phyloP scores from a whole-genome alignment of 345 rosid species.

The Lepidium didymum region DNA sequence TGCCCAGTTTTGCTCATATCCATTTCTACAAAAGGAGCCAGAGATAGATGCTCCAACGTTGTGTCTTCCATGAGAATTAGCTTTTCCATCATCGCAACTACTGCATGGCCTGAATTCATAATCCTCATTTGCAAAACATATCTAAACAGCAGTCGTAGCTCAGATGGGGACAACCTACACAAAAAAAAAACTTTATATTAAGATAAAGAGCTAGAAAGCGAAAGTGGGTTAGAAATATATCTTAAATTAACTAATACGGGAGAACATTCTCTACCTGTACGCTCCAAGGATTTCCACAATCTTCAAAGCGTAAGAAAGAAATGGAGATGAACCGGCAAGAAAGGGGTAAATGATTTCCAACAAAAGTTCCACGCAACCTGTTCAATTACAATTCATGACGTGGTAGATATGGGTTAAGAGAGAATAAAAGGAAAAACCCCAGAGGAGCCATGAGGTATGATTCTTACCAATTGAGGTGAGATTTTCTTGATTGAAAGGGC shows the following conservation, averaged over 20 bases:
- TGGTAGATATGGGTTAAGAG: constrained; percentile 16
- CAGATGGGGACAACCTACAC: constrained; percentile 90
- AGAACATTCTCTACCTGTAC: constrained; percentile 51
- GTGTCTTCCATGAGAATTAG: constrained; percentile 84
- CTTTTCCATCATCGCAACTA: constrained; percentile 94
- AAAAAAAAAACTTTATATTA: constrained; percentile 23
- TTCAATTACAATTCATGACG: constrained; percentile 9
- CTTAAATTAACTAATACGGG: not conserved
- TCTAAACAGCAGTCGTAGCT: constrained; percentile 77
- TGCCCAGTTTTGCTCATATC: constrained; percentile 94
- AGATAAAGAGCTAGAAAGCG: constrained; percentile 12
- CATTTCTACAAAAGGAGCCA: constrained; percentile 96
- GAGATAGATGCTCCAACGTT: constrained; percentile 67
- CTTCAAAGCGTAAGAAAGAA: constrained; percentile 80
- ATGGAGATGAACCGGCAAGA: constrained; percentile 74
- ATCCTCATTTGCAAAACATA: constrained; percentile 79
- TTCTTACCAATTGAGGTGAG: constrained; percentile 90
- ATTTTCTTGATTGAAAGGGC: constrained; percentile 90
- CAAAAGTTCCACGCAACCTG: constrained; percentile 93
- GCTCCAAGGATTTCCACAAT: constrained; percentile 97
- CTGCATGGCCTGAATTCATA: constrained; percentile 63
- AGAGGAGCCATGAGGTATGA: constrained; percentile 1
- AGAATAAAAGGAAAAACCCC: constrained; percentile 25
- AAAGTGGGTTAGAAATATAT: constrained; percentile 7
- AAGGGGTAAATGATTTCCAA: constrained; percentile 88